Conservation (phyloP, 306 rosid species). For the Mucuna pruriens region DNA sequence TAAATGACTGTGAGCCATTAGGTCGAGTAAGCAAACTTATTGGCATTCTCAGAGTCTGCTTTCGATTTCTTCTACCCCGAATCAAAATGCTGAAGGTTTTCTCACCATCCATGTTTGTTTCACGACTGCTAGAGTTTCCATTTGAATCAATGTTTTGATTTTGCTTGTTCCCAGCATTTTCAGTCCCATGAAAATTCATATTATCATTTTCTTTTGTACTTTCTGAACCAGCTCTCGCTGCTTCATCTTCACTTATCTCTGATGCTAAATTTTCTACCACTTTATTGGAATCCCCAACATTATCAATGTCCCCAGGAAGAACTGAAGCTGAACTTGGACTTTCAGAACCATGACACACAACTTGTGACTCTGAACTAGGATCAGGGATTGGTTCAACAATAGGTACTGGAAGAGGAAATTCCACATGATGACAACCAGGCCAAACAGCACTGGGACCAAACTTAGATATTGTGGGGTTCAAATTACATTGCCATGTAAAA, state of each 20-base stretch:
- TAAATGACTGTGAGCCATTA: constrained; percentile 92
- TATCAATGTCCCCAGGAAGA: constrained; percentile 59
- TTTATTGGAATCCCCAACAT: constrained; percentile 53
- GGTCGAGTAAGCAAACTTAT: constrained; percentile 92
- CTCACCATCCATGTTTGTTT: constrained; percentile 68
- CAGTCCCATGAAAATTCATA: constrained; percentile 47
- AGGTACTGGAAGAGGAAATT: constrained; percentile 74
- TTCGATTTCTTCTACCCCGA: constrained; percentile 93
- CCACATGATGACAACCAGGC: constrained; percentile 84
- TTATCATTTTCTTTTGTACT: constrained; percentile 60
- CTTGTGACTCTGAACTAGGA: constrained; percentile 52
- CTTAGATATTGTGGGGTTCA: constrained; percentile 66
- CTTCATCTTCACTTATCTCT: constrained; percentile 54
- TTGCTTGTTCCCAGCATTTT: constrained; percentile 49
- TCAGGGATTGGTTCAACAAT: constrained; percentile 65
- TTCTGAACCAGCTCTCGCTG: constrained; percentile 50
- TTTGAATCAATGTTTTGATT: constrained; percentile 39
- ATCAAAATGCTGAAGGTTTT: constrained; percentile 90
- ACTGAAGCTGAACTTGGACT: constrained; percentile 49
- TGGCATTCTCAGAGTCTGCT: constrained; percentile 94
- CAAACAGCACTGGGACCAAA: constrained; percentile 75
- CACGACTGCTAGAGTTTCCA: constrained; percentile 46
- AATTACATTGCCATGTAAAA: constrained; percentile 81
- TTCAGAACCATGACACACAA: constrained; percentile 53
- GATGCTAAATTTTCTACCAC: constrained; percentile 49